Evolutionary conservation across 2,329 filamentous ascomycete genomes (phyloP), one percentile per base, ranked within the genome.

Genomic region (Pseudopyrenochaeta lycopersici): DNA sequence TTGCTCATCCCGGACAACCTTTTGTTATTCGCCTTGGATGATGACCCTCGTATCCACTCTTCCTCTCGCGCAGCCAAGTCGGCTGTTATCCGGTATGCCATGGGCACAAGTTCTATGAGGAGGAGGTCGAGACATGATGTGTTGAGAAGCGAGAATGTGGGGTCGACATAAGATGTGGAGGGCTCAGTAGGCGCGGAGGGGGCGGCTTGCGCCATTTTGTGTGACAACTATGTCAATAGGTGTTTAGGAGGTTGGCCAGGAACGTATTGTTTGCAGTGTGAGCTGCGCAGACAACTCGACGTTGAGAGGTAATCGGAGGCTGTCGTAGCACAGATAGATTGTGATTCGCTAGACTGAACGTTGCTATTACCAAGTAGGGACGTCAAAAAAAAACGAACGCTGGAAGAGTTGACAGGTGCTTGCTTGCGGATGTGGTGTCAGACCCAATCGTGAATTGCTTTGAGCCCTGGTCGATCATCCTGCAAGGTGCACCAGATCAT

Each of bases 101-200:
- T 89, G 33, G 95, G 95, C 14, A 99, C 95, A 49, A 99, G 86
- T 80, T 99, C 95, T 73, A 98, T 98, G 66, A 99, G 86, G 51
- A 99, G 86, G 66, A 99, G 90, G 77, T 99, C 95, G 68, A 99
- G 87, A 74, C 90, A 92, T 42, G 94, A 95, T 52, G 89, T 87
- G 79, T 86, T 89, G 67, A 97, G 83, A 78, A 93, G 90, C 56
- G 87, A 86, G 53, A 90, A 89, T 54, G 83, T 83, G 32, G 91
- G 90, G 77, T 96, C 92, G 62, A 84, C 84, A 64, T 87, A 81
- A 27, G 62, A 55, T 5, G 63, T 56, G 14, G 60, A 47, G 12
- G 62, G 50, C 36, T 67, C 60, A 23, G 60, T 61, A 2, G 63
- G 46, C 4, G 49, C 17, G 35, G 58, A 45, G 5, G 55, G 46